Conservation (phyloP, 495 filamentous ascomycete genomes). For the Aspergillus funiculosus region DNA sequence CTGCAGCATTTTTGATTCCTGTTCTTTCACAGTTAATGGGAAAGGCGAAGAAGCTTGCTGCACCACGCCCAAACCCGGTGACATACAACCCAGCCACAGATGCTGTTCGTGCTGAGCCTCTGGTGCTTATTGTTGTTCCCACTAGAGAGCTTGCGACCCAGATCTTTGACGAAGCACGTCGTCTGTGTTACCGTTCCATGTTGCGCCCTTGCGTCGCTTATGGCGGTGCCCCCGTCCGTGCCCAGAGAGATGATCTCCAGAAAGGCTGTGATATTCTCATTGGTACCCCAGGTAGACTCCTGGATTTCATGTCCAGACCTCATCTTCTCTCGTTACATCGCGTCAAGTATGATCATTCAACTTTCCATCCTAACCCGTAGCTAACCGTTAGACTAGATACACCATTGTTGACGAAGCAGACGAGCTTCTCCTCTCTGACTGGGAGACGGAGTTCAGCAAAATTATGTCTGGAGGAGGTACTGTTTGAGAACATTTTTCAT, state of each 20-base stretch:
- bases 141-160: slow-evolving; percentile 86
- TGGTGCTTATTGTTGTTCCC: slow-evolving; percentile 80
- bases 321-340: slow-evolving; percentile 65
- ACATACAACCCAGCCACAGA: slow-evolving; percentile 37
- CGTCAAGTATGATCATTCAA: slow-evolving; percentile 51
- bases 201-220: slow-evolving; percentile 88
- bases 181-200: slow-evolving; percentile 90
- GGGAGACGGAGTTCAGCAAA: slow-evolving; percentile 61
- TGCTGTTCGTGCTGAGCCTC: slow-evolving; percentile 66
- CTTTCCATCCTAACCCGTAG: slow-evolving; percentile 8
- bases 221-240: slow-evolving; percentile 64
- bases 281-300: slow-evolving; percentile 78
- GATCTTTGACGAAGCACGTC: slow-evolving; percentile 88
- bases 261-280: slow-evolving; percentile 87
- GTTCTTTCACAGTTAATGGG: slow-evolving; percentile 89
- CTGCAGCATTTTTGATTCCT: slow-evolving; percentile 84
- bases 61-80: slow-evolving; percentile 59
- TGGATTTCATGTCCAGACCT: slow-evolving; percentile 70
- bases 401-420: slow-evolving; percentile 95
- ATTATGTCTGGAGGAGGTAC: slow-evolving; percentile 74
- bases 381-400: slow-evolving; percentile 40
- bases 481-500: slow-evolving; percentile 25
- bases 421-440: slow-evolving; percentile 74
- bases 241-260: slow-evolving; percentile 65
- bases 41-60: slow-evolving; percentile 78